These are phyloP conservation scores for Epichloe brachyelytri DNA, from an alignment of 2,329 filamentous ascomycete genomes.

Conservation along the genomic window DNA sequence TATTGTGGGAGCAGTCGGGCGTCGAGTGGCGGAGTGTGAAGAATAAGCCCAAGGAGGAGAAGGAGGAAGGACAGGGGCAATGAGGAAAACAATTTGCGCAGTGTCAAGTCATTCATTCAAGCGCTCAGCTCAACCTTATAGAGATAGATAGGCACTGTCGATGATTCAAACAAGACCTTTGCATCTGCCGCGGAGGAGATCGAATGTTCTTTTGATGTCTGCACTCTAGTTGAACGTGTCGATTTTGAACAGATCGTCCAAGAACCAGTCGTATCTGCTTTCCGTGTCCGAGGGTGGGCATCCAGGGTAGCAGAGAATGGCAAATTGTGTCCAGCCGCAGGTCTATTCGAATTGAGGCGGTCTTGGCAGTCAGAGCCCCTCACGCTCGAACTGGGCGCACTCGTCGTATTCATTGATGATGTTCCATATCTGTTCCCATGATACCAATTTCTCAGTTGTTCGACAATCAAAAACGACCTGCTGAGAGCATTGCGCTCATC, in stretches of 20 bases:
- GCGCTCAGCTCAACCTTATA: neutral
- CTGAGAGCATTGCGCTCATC: neutral
- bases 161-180: neutral
- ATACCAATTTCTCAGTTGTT: constrained; percentile 4
- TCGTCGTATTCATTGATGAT: neutral
- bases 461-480: constrained; percentile 1
- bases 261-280: neutral
- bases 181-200: neutral
- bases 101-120: neutral
- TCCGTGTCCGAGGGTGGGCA: neutral
- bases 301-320: neutral
- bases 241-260: neutral
- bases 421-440: neutral
- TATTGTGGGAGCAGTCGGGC: neutral
- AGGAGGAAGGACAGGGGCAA: neutral
- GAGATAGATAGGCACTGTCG: neutral
- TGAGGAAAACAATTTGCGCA: neutral
- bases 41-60: neutral
- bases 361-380: neutral
- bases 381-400: neutral
- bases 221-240: neutral
- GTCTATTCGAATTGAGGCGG: too few species aligned
- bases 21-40: neutral
- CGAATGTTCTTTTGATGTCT: too few species aligned
- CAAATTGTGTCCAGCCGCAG: neutral